A percentile compares a stretch with the other conserved stretches of the same genome.
Conservation (phyloP, 345 rosid species). For the Rhizophora apiculata region DNA sequence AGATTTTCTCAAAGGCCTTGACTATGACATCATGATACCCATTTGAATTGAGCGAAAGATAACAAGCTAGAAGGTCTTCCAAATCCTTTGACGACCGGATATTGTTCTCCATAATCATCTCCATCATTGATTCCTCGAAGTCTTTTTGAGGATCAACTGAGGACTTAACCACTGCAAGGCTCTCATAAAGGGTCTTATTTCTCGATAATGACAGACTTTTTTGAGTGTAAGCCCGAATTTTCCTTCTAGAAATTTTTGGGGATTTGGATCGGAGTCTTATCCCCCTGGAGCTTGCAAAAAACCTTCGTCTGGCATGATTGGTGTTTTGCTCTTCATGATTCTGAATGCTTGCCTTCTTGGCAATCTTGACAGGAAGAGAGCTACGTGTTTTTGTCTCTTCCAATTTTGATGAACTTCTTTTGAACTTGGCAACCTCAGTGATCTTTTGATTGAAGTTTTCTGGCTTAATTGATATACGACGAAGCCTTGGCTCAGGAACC, state of each 20-base stretch:
- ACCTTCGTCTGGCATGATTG: background rate
- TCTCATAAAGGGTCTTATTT: constrained; percentile 34
- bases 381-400: constrained; percentile 5
- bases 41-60: constrained; percentile 67
- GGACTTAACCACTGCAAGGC: constrained; percentile 72
- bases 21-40: constrained; percentile 71
- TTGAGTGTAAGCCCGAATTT: constrained; percentile 12
- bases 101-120: constrained; percentile 82
- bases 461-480: constrained; percentile 11
- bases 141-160: constrained; percentile 77
- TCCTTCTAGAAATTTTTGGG: constrained; percentile 42
- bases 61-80: constrained; percentile 88
- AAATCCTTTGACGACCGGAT: constrained; percentile 68
- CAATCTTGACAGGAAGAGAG: constrained; percentile 25
- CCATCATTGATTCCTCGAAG: constrained; percentile 89
- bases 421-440: constrained; percentile 2
- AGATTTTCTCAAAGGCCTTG: constrained; percentile 83
- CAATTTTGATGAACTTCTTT: constrained; percentile 3
- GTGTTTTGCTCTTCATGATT: constrained; percentile 12
- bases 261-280: constrained; percentile 56
- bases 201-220: constrained; percentile 28
- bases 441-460: constrained; percentile 1
- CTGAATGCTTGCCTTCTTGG: constrained; percentile 27
- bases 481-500: constrained; percentile 24
- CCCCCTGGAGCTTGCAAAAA: constrained; percentile 44